Base-by-base conservation (phyloP, 2,329 filamentous ascomycete species). In the Xylariales sp. region DNA sequence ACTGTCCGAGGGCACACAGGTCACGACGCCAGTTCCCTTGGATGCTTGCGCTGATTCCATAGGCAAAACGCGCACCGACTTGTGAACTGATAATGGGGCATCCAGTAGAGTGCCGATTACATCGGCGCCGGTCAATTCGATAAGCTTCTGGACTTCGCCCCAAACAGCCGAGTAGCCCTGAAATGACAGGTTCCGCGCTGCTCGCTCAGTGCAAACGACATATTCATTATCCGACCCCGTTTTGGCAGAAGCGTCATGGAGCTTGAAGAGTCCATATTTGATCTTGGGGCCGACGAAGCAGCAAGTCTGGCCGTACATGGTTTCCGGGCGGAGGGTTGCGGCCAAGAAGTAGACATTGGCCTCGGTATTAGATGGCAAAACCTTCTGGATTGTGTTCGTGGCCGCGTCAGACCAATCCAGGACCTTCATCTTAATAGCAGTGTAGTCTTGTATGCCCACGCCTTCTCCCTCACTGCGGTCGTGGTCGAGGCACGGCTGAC, bases 241-340 rank as follows among this genome's bases (percentile, higher is more conserved):
- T 72, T 65, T 5, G 62, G 49, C 12, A 68, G 36, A 9, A 2
- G 8, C 36, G 36, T 39, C 36, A 10, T 39, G 36, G 36, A 39
- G 36, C 48, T n/a, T 34, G 69, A 61, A 97, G 70, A 99, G 83
- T 58, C 95, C 95, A 76, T 99, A 99, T 52, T 86, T 89, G 76
- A 98, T 91, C 77, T 91, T 92, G 9, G 96, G 95, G 3, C 94
- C 93, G 55, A 99, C 93, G 75, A 98, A 99, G 80, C 94, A 97
- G 82, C 93, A 97, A 3, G 90, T 97, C 81, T 69, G 96, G 48
- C 97, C 97, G 78, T 98, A 99, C 95, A 99, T 98, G 43, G 96
- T 99, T 85, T 99, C 96, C 2, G 96, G 93, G 69, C 96, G 88
- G 69, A 99, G 87, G 63, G 96, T 98, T 16, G 96, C 96, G 12